Base-by-base conservation (phyloP, 1,284 basidiomycete species). In the Pseudozyma sp. region DNA sequence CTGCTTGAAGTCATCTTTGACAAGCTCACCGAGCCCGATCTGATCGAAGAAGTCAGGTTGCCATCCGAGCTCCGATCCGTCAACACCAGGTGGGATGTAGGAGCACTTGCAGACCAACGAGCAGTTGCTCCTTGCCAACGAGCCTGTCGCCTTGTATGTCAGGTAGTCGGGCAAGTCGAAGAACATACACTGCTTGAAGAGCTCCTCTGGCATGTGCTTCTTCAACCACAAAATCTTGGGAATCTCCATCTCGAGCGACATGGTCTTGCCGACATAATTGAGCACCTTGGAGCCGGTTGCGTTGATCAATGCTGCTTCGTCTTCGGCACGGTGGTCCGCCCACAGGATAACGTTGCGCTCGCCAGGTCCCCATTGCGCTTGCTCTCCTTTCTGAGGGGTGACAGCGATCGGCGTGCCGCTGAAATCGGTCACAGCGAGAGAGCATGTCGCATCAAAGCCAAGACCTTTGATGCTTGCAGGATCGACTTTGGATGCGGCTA, bases 101-200 rank as follows among this genome's bases (percentile, higher is more conserved):
- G 93, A 94, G 86, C 93, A 98, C 87, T 99, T 99, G 89, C 96
- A 99, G 0, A 94, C 94, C 47, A 98, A 87, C 1, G 95, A 97
- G 86, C 96, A 98, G 85, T 90, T 91, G 4, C 94, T 97, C 36
- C 96, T 91, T 7, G 92, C 92, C 73, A 88, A 87, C 67, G 90
- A 89, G 21, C 88, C 88, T 1, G 97, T 99, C 4, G 94, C 93
- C 58, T 91, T 91, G 87, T 95, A 99, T 0, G 96, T 97, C 59
- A 99, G 89, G 87, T 91, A 98, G 87, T 99, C 96, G 14, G 96
- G 96, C 31, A 99, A 89, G 86, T 99, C 97, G 86, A 97, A 99
- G 88, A 99, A 96, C 85, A 94, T 92, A 87, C 92, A 94, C 55
- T 89, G 87, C 49, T 90, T 87, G 86, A 99, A 99, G n/a, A 87